These are phyloP conservation scores for Geotrichum histeridarum DNA, from an alignment of 1,139 yeast species.

Conservation along the genomic window DNA sequence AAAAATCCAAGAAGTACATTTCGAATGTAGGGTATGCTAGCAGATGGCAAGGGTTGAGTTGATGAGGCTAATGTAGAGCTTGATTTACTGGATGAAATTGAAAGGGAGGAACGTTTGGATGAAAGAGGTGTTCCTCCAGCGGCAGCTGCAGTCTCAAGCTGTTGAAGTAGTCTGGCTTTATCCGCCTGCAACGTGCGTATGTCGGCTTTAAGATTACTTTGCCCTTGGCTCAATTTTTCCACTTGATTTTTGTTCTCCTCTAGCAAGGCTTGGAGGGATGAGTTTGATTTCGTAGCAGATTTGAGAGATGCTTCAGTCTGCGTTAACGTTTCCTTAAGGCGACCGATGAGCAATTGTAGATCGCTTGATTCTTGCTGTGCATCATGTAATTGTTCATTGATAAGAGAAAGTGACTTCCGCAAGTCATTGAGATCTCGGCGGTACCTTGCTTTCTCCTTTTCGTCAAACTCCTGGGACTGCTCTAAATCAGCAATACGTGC, in stretches of 20 bases:
- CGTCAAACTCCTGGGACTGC: slow-evolving; percentile 29
- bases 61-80: neutral
- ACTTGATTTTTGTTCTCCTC: slow-evolving; percentile 18
- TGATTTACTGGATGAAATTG: neutral
- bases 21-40: slow-evolving; percentile 69
- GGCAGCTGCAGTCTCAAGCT: neutral
- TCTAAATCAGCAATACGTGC: slow-evolving; percentile 33
- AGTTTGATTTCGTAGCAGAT: slow-evolving; percentile 14
- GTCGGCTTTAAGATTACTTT: slow-evolving; percentile 16
- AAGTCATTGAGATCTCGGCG: slow-evolving; percentile 26
- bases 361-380: slow-evolving; percentile 32
- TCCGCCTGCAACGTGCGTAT: slow-evolving; percentile 17
- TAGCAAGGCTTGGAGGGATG: slow-evolving; percentile 12
- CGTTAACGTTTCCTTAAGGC: slow-evolving; percentile 29
- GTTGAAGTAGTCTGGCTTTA: slow-evolving; percentile 12
- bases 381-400: slow-evolving; percentile 28
- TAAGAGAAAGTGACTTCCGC: slow-evolving; percentile 27
- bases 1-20: slow-evolving; percentile 84
- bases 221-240: slow-evolving; percentile 14
- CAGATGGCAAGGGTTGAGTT: neutral
- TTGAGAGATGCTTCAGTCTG: slow-evolving; percentile 28
- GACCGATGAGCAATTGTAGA: slow-evolving; percentile 23
- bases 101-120: neutral
- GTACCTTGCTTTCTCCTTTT: slow-evolving; percentile 31
- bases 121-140: neutral